These are phyloP conservation scores for Cladosporium sp. DNA, from an alignment of 2,329 filamentous ascomycete genomes.

Conservation along the genomic window DNA sequence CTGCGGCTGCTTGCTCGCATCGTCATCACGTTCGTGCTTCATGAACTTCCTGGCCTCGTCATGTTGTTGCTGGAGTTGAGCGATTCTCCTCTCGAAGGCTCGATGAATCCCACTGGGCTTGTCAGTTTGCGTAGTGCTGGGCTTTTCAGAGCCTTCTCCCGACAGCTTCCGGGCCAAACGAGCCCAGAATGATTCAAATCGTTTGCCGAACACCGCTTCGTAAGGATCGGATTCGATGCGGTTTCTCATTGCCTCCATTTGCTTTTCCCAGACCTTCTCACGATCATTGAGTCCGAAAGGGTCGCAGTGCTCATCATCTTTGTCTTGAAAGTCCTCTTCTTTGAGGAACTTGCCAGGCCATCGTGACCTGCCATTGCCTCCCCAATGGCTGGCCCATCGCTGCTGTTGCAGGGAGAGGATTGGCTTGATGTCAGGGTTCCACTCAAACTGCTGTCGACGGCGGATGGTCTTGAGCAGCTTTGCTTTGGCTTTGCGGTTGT, in stretches of 20 bases:
- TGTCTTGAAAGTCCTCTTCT: conserved; percentile 16
- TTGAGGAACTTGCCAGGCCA: conserved; percentile 14
- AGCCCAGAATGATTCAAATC: conserved; percentile 33
- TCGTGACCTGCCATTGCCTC: conserved; percentile 12
- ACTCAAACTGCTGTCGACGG: conserved; percentile 28
- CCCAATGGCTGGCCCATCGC: conserved; percentile 27
- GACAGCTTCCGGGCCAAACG: conserved; percentile 26
- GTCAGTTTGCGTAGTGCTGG: not conserved
- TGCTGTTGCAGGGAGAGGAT: conserved; percentile 22
- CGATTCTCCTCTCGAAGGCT: not conserved
- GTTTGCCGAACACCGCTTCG: conserved; percentile 39
- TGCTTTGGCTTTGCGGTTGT: conserved; percentile 28
- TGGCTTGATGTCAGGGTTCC: conserved; percentile 19
- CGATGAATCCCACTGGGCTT: not conserved
- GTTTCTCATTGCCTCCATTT: conserved; percentile 31
- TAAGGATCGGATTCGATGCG: conserved; percentile 40
- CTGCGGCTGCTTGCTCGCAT: conserved; percentile 13
- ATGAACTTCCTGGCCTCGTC: not conserved
- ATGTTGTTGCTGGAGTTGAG: not conserved
- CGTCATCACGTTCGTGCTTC: conserved; percentile 1
- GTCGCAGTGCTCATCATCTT: conserved; percentile 11
- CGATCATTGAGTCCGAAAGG: conserved; percentile 24
- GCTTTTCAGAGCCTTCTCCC: conserved; percentile 24
- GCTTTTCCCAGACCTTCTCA: conserved; percentile 30
- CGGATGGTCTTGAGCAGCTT: conserved; percentile 30